These are phyloP conservation scores for Raffaelea deltoideospora DNA, from an alignment of 2,329 filamentous ascomycete genomes.

Conservation along the genomic window DNA sequence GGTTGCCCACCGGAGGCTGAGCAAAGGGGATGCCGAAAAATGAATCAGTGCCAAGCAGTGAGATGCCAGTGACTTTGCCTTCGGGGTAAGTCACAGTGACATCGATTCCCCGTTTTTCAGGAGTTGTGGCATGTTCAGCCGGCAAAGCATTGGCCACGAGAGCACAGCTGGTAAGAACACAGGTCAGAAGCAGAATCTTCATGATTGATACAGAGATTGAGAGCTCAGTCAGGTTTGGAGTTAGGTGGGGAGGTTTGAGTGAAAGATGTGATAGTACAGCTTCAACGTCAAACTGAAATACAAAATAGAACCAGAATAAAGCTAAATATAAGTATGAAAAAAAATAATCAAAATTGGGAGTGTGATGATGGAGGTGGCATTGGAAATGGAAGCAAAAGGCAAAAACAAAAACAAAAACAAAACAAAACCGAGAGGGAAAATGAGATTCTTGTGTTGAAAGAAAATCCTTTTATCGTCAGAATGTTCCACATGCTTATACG, in stretches of 20 bases:
- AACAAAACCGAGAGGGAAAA: not conserved
- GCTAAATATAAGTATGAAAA: too few species aligned
- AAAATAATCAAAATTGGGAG: too few species aligned
- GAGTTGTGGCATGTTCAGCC: too few species aligned
- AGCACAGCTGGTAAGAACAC: not conserved
- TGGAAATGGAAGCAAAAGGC: not conserved
- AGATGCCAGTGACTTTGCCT: slow-evolving; percentile 3
- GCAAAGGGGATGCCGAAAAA: slow-evolving; percentile 68
- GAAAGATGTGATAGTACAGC: too few species aligned
- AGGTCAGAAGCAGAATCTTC: not conserved
- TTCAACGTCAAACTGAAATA: too few species aligned
- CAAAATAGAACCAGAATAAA: too few species aligned
- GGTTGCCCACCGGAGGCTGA: slow-evolving; percentile 46
- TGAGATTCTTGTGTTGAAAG: not conserved
- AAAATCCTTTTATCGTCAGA: too few species aligned
- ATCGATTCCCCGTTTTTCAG: not conserved
- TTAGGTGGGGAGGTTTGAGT: too few species aligned
- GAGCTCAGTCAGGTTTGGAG: too few species aligned
- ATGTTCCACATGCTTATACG: too few species aligned
- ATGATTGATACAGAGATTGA: too few species aligned
- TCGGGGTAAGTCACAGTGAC: slow-evolving; percentile 7
- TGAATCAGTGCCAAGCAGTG: slow-evolving; percentile 36
- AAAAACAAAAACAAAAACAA: not conserved
- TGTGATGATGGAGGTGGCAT: not conserved
- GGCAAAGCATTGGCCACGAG: not conserved